Evolutionary conservation across 2,329 filamentous ascomycete genomes (phyloP).

Genomic region (Clonostachys sp.): DNA sequence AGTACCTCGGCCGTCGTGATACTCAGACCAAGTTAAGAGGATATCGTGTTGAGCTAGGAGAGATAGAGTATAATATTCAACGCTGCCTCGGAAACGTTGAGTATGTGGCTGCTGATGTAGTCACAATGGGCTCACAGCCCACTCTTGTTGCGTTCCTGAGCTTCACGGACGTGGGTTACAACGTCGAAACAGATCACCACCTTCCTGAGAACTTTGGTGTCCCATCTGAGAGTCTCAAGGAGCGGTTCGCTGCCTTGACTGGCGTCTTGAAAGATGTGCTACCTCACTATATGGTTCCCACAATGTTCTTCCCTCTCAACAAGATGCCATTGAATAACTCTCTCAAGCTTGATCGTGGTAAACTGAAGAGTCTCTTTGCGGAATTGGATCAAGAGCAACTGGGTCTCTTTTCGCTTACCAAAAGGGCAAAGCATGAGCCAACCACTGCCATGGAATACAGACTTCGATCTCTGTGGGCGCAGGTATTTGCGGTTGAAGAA

Average conservation of each 20-base stretch:
- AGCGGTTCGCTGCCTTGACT: background rate
- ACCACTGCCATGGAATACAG: constrained; percentile 3
- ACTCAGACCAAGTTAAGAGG: constrained; percentile 80
- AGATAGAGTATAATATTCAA: constrained; percentile 49
- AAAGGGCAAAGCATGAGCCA: background rate
- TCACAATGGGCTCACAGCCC: background rate
- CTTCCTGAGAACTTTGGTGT: background rate
- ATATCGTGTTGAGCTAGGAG: constrained; percentile 72
- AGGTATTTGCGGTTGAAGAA: constrained; percentile 1
- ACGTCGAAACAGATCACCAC: background rate
- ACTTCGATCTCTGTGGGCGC: constrained; percentile 3
- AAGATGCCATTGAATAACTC: constrained; percentile 6
- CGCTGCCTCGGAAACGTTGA: background rate
- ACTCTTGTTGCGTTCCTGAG: constrained; percentile 3
- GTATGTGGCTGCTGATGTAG: background rate
- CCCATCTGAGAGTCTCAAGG: too few species aligned
- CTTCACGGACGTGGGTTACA: background rate
- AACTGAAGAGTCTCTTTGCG: background rate
- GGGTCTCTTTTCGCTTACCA: background rate
- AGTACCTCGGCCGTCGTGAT: constrained; percentile 69
- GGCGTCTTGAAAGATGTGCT: constrained; percentile 2
- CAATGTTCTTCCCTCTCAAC: constrained; percentile 2
- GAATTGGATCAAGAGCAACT: background rate
- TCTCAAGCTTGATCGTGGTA: constrained; percentile 8
- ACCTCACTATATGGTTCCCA: constrained; percentile 8